A percentile compares a stretch with the other conserved stretches of the same genome.
These are phyloP conservation scores for Acanthamoeba sp. DNA, from an alignment of 208 protist genomes.

Conservation along the genomic window DNA sequence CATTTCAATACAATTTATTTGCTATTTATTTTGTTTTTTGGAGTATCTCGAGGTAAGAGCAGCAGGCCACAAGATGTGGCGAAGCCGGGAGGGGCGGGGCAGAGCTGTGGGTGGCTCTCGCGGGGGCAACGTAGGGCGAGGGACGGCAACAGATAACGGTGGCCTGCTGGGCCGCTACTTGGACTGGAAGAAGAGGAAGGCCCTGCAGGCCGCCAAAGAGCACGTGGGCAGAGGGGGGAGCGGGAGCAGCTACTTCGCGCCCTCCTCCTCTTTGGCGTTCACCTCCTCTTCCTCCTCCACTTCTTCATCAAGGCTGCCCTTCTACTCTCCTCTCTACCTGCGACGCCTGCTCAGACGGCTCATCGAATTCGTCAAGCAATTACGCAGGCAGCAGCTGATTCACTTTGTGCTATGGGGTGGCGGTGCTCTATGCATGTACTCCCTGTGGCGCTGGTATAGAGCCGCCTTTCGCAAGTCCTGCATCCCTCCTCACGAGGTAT, in stretches of 20 bases:
- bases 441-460: neutral
- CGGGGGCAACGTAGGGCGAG: neutral
- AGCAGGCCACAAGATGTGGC: neutral
- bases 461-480: neutral
- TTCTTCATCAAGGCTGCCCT: too few species aligned
- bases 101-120: neutral
- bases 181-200: neutral
- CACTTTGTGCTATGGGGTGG: neutral
- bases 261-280: neutral
- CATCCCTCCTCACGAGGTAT: neutral
- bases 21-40: conserved; percentile 17
- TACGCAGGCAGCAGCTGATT: neutral
- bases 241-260: neutral
- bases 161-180: neutral
- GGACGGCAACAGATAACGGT: neutral
- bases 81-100: neutral
- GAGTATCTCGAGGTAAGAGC: neutral
- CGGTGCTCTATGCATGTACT: neutral
- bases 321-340: neutral
- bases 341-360: neutral
- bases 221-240: neutral
- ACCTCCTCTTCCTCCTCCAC: too few species aligned
- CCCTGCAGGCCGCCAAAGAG: neutral
- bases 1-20: neutral
- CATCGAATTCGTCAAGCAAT: neutral